Conservation (phyloP, 2,329 filamentous ascomycete species). For the Penicillium sp. region DNA sequence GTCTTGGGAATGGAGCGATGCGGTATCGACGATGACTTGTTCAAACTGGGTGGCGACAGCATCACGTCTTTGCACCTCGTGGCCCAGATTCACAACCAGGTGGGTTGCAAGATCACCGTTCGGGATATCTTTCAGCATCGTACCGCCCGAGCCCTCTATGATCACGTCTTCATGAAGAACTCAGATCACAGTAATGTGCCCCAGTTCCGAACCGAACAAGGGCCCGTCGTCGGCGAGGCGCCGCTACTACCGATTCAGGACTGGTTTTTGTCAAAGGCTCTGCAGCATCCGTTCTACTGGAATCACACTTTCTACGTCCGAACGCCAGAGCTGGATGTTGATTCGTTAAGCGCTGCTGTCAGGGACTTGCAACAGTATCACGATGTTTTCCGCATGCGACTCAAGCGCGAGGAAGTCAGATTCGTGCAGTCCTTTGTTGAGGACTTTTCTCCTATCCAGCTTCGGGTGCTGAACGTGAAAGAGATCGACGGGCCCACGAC, state of each 20-base stretch:
- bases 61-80: not conserved
- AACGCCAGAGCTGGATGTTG: not conserved
- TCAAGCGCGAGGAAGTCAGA: not conserved
- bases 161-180: not conserved
- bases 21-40: not conserved
- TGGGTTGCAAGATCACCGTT: not conserved
- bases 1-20: not conserved
- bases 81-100: not conserved
- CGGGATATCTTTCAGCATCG: not conserved
- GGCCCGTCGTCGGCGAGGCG: not conserved
- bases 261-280: not conserved
- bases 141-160: not conserved
- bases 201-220: not conserved
- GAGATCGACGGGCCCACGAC: not conserved
- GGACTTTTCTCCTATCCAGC: not conserved
- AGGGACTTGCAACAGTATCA: not conserved
- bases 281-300: not conserved
- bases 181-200: not conserved
- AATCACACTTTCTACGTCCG: not conserved
- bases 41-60: not conserved
- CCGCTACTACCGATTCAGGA: not conserved
- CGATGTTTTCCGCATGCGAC: not conserved
- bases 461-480: not conserved
- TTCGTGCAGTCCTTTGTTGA: not conserved
- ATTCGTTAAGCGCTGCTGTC: not conserved